A percentile compares a stretch with the other conserved stretches of the same genome.
Conservation (phyloP, 371 early-diverging fungal species). For the Lichtheimia ornata region DNA sequence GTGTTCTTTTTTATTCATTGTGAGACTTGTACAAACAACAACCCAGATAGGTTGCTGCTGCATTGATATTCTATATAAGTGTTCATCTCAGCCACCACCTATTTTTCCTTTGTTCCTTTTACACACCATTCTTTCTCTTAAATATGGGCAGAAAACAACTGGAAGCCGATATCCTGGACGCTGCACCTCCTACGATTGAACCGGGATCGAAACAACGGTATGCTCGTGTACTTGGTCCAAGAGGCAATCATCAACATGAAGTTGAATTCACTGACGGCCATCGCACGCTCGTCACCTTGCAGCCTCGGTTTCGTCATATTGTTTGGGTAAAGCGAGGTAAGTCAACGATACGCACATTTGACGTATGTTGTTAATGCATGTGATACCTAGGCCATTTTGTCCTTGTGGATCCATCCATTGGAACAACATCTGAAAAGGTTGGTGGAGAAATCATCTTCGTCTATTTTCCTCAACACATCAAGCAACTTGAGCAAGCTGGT, state of each 20-base stretch:
- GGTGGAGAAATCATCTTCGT: slow-evolving; percentile 79
- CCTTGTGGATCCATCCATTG: slow-evolving; percentile 63
- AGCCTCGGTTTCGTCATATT: slow-evolving; percentile 76
- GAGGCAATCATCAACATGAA: slow-evolving; percentile 79
- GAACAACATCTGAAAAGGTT: slow-evolving; percentile 66
- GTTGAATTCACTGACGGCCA: slow-evolving; percentile 59
- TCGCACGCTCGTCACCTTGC: slow-evolving; percentile 68
- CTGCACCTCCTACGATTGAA: slow-evolving; percentile 30
- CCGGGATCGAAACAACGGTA: slow-evolving; percentile 45
- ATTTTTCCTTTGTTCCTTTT: slow-evolving; percentile 1
- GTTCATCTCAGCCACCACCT: background rate
- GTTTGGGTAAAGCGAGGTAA: slow-evolving; percentile 86
- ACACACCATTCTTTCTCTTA: background rate
- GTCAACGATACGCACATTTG: background rate
- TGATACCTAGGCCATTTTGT: slow-evolving; percentile 59
- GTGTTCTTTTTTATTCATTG: too few species aligned
- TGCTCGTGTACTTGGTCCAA: slow-evolving; percentile 66
- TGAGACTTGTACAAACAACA: too few species aligned
- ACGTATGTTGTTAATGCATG: background rate
- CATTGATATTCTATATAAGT: too few species aligned
- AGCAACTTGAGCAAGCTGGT: slow-evolving; percentile 62
- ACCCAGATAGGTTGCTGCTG: too few species aligned
- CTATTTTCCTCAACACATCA: slow-evolving; percentile 76
- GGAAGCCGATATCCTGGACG: slow-evolving; percentile 24
- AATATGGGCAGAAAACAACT: slow-evolving; percentile 48